Conservation (phyloP, 768 basidiomycete genomes). For the Kwoniella dendrophila region DNA sequence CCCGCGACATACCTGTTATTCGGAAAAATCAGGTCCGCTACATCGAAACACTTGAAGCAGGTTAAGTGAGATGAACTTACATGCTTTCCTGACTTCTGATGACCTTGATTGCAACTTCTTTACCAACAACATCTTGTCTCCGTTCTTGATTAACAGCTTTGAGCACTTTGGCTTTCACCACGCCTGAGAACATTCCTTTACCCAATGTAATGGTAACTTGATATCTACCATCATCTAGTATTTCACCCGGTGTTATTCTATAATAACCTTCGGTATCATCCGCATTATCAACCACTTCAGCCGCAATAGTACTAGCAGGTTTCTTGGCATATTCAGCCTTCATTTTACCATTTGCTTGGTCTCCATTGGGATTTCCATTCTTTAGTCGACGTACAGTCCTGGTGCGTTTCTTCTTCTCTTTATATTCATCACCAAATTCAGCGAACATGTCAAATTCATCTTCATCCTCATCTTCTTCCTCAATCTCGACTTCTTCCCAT, state of each 20-base stretch:
- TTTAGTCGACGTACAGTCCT: slow-evolving; percentile 33
- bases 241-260: slow-evolving; percentile 87
- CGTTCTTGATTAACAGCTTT: slow-evolving; percentile 60
- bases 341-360: slow-evolving; percentile 60
- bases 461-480: slow-evolving; percentile 40
- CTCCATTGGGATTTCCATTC: slow-evolving; percentile 8
- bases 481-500: slow-evolving; percentile 44
- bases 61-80: slow-evolving; percentile 61
- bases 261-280: slow-evolving; percentile 97
- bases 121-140: slow-evolving; percentile 60
- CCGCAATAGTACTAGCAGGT: slow-evolving; percentile 59
- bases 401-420: slow-evolving; percentile 60
- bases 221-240: slow-evolving; percentile 86
- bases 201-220: slow-evolving; percentile 94
- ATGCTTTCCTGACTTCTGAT: slow-evolving; percentile 94
- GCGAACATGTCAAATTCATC: slow-evolving; percentile 93
- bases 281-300: slow-evolving; percentile 71
- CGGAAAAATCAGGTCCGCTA: slow-evolving; percentile 3
- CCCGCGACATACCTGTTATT: slow-evolving; percentile 85
- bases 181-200: slow-evolving; percentile 98
- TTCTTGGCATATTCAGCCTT: slow-evolving; percentile 39
- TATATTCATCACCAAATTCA: slow-evolving; percentile 59
- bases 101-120: slow-evolving; percentile 97
- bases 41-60: neutral
- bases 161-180: slow-evolving; percentile 83